A percentile compares a stretch with the other conserved stretches of the same genome.
Evolutionary conservation across 2,329 filamentous ascomycete genomes (phyloP).

Genomic region (Allantophomopsis lycopodina): DNA sequence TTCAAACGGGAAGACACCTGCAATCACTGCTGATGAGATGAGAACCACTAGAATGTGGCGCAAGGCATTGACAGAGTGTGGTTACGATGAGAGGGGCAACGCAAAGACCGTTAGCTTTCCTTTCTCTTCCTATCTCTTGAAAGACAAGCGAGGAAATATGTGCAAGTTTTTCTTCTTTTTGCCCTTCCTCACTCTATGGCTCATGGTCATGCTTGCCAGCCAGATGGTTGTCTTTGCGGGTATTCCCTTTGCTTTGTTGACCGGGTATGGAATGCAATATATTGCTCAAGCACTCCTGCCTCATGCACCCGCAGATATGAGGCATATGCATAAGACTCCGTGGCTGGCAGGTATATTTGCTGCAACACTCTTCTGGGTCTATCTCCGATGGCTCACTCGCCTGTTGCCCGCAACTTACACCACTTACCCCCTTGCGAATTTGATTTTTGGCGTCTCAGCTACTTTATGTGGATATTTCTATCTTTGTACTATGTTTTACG

Average conservation of each 20-base stretch:
- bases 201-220: slow-evolving; percentile 58
- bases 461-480: slow-evolving; percentile 75
- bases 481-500: slow-evolving; percentile 67
- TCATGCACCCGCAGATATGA: slow-evolving; percentile 79
- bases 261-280: slow-evolving; percentile 63
- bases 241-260: slow-evolving; percentile 54
- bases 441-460: slow-evolving; percentile 55
- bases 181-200: slow-evolving; percentile 67
- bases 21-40: slow-evolving; percentile 76
- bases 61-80: slow-evolving; percentile 68
- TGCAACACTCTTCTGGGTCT: slow-evolving; percentile 70
- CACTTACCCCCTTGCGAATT: slow-evolving; percentile 59
- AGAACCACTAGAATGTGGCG: slow-evolving; percentile 76
- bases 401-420: slow-evolving; percentile 57
- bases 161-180: slow-evolving; percentile 81
- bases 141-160: slow-evolving; percentile 67
- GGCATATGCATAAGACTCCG: slow-evolving; percentile 83
- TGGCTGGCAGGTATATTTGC: slow-evolving; percentile 92
- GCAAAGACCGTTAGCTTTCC: slow-evolving; percentile 58
- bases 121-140: slow-evolving; percentile 54
- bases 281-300: slow-evolving; percentile 63
- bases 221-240: slow-evolving; percentile 62
- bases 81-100: slow-evolving; percentile 69
- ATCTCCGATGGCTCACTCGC: slow-evolving; percentile 59
- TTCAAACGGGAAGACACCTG: slow-evolving; percentile 78